phyloP scores from a whole-genome alignment of 345 rosid genomes.

The Pistacia vera region DNA sequence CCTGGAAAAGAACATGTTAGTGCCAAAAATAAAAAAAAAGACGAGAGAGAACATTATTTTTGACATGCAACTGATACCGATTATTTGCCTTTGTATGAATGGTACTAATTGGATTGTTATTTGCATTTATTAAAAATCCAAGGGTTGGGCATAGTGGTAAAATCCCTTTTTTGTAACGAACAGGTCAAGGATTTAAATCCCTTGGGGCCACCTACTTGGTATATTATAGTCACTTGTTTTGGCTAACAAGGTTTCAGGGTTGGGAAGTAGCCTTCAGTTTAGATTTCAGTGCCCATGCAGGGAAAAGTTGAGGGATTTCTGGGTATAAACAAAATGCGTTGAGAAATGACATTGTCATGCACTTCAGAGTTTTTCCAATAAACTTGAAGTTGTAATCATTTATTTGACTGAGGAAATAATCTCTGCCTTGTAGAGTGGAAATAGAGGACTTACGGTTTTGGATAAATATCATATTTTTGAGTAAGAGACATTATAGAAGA shows the following conservation, averaged over 20 bases:
- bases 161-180: no score
- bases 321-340: background rate
- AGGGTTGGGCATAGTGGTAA: no score
- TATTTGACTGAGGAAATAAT: slow-evolving; percentile 5
- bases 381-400: background rate
- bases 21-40: background rate
- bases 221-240: no score
- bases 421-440: background rate
- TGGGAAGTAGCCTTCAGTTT: no score
- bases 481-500: background rate
- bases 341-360: slow-evolving; percentile 2
- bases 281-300: no score
- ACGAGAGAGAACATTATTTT: no score
- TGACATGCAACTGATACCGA: background rate
- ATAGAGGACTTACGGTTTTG: background rate
- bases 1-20: background rate
- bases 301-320: no score
- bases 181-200: no score
- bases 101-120: background rate
- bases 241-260: no score
- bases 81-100: background rate
- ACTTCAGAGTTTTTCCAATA: background rate
- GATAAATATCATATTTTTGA: background rate
- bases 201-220: no score
- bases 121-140: no score